These are phyloP conservation scores for Panicum virgatum DNA, from an alignment of 202 grass and related monocot species.

Conservation along the genomic window DNA sequence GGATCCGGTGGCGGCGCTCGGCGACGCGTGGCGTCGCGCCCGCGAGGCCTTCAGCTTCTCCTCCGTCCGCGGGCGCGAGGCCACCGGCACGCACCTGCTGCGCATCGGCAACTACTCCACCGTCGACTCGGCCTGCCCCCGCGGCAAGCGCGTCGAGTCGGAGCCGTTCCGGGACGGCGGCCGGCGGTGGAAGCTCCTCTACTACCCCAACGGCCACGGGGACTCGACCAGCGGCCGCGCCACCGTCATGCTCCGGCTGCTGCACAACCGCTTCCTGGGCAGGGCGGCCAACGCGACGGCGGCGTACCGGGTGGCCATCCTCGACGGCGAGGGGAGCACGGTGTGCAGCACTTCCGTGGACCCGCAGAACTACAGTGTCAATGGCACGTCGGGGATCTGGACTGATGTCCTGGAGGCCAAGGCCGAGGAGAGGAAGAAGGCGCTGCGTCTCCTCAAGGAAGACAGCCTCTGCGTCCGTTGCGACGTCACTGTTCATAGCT, in stretches of 20 bases:
- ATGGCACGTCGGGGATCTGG: background rate
- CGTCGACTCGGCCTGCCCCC: background rate
- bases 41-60: background rate
- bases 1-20: background rate
- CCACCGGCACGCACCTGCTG: background rate
- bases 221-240: background rate
- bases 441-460: background rate
- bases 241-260: background rate
- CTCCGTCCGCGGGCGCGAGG: background rate
- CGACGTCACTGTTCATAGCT: background rate
- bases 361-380: no score
- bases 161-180: background rate
- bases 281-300: background rate
- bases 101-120: constrained; percentile 11
- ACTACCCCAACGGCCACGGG: background rate
- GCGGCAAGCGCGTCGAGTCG: background rate
- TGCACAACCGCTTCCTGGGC: background rate
- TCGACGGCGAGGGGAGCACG: background rate
- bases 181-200: background rate
- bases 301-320: background rate
- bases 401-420: background rate
- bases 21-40: background rate
- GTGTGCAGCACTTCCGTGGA: background rate
- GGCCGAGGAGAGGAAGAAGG: background rate
- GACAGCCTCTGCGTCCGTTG: background rate